Base-by-base conservation (phyloP, 2,329 filamentous ascomycete species). In the Hawksworthiomyces lignivorus region DNA sequence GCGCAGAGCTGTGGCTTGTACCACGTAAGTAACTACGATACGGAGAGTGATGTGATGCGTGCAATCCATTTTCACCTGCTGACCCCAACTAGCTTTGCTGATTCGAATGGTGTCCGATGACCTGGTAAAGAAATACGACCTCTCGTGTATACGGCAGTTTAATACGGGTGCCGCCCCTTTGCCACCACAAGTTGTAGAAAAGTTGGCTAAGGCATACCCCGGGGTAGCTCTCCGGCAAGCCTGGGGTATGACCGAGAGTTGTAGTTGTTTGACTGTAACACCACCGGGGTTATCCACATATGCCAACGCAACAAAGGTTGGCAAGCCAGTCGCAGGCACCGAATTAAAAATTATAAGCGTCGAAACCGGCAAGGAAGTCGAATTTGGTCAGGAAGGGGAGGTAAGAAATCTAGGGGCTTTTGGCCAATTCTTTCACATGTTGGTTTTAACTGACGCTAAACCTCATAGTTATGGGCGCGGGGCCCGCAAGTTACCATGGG, bases 211-310 rank as follows among this genome's bases (percentile, higher is more conserved):
- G 46, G 70, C 68, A 36, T 82, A 80, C 51, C 78, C 77, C 0
- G 60, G 68, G 1, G 76, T 71, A 0, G 75, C 75, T 0, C 79
- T 82, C 57, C 77, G 77, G 50, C 78, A 82, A 52, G 77, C 76
- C 2, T 83, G 82, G 51, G 80, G 80, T 21, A 82, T 84, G 77
- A 84, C 80, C 0, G 80, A 82, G 55, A 73, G 68, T 1, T 82
- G 76, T 54, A 69, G 65, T 3, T 81, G 75, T 49, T 78, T 84
- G 47, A 80, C 77, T 0, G 68, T 73, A 0, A 77, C 82, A 41
- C 74, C 78, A 5, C 70, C 70, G 0, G 63, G 68, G 1, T 67
- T 70, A 36, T 76, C 73, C 46, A 64, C 64, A 11, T 83, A 74
- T 60, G 67, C 71, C 36, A 75, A 81, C 48, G 77, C 70, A 0